Evolutionary conservation across 352 stramenopile genomes (phyloP), one percentile per base, ranked within the genome.

Genomic region (Globisporangium lucens): DNA sequence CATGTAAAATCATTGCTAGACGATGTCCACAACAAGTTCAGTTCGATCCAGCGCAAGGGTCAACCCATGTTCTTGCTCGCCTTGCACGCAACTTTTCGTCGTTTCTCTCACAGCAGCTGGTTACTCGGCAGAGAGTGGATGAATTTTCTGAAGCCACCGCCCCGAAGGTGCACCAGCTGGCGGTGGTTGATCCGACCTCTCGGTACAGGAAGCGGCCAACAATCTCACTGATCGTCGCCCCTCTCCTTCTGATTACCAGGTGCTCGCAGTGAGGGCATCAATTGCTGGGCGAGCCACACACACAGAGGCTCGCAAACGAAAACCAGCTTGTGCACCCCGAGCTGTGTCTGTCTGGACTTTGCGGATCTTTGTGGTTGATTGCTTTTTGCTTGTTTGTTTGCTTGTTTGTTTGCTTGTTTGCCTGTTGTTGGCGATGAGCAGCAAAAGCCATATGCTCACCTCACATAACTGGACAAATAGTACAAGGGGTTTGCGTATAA

Each of bases 271-370:
- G 5, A 43, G n/a, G n/a, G 1, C n/a, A 22, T 2, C 47, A 22
- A n/a, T 58, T 36, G 24, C 27, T 38, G 52, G 52, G 5, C 52
- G 1, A 22, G 15, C 9, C 12, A 4, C 47, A 53, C 47, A 27
- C 3, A 27, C 47, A 29, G 47, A 24, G n/a, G n/a, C 47, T 29
- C 47, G 53, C 53, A 60, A 60, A 60, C 53, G 29, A 43, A 60
- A 60, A 60, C n/a, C 53, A 60, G 29, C 29, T 29, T 60, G 53
- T 43, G 43, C 15, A n/a, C 15, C 22, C 29, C 8, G 17, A 41
- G 53, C 53, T 43, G 53, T 60, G 53, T 60, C 29, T 60, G 29
- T 60, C 53, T 60, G 53, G 6, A 60, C 53, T 27, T n/a, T 43
- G 29, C 24, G 5, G 2, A 6, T 20, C 24, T 13, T 59, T 20